Conservation (phyloP, 345 rosid species). For the Aquilaria malaccensis region DNA sequence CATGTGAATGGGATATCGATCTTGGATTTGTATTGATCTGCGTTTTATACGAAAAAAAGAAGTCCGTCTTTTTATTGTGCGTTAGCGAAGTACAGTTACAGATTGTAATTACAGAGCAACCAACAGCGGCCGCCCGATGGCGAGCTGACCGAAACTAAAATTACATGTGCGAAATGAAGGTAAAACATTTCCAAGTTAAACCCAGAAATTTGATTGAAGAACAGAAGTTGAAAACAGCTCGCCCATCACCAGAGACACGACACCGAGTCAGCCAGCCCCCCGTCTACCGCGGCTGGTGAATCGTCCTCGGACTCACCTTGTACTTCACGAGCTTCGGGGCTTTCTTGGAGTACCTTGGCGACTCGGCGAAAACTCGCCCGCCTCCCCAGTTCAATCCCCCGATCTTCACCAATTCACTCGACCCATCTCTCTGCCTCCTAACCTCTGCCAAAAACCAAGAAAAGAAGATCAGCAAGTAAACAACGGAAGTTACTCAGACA, state of each 20-base stretch:
- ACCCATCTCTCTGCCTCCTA: conserved; percentile 13
- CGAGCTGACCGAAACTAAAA: neutral
- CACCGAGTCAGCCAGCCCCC: neutral
- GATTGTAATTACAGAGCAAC: no score
- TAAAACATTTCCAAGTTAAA: neutral
- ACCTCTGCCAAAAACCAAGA: conserved; percentile 16
- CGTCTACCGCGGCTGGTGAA: conserved; percentile 53
- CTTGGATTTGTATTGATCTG: no score
- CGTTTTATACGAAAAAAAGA: no score
- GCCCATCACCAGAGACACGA: neutral
- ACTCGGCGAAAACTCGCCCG: conserved; percentile 17
- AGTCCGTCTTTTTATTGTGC: no score
- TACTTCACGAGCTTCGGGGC: conserved; percentile 43
- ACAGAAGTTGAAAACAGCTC: neutral
- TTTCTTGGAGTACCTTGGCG: conserved; percentile 35
- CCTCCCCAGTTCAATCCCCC: conserved; percentile 33
- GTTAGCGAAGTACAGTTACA: no score
- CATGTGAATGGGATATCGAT: no score
- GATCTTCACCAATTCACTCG: conserved; percentile 30
- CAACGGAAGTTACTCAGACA: neutral
- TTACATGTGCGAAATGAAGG: no score
- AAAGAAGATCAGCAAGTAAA: neutral
- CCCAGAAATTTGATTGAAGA: neutral
- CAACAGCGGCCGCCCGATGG: no score
- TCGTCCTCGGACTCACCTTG: conserved; percentile 53